These are phyloP conservation scores for Xanthoconium purpureum DNA, from an alignment of 768 basidiomycete species.

Conservation along the genomic window DNA sequence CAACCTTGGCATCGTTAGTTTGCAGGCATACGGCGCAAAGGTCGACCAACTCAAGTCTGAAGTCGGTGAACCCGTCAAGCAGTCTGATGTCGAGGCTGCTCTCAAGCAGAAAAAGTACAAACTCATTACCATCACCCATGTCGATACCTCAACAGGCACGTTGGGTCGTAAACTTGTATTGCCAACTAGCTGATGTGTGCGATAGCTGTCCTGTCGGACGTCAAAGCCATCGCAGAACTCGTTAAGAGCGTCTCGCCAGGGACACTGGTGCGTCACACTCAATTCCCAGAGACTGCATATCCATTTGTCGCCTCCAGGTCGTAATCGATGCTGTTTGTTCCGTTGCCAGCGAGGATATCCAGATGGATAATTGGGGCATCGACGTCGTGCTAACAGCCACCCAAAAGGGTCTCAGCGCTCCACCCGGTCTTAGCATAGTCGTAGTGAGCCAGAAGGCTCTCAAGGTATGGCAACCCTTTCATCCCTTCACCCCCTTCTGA, in stretches of 20 bases:
- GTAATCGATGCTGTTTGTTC: constrained; percentile 94
- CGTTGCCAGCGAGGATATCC: constrained; percentile 93
- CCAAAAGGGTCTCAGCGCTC: constrained; percentile 91
- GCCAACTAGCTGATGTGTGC: neutral
- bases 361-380: constrained; percentile 89
- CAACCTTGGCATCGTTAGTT: constrained; percentile 38
- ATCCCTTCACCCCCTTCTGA: neutral
- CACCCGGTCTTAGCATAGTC: constrained; percentile 89
- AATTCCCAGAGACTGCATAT: neutral
- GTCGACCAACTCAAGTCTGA: constrained; percentile 82
- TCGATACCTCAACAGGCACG: constrained; percentile 82
- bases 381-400: constrained; percentile 85
- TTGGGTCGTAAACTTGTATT: neutral
- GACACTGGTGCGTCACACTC: constrained; percentile 56
- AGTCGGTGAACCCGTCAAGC: constrained; percentile 71
- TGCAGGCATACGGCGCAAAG: constrained; percentile 84
- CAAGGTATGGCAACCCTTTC: constrained; percentile 36
- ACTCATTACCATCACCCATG: constrained; percentile 89
- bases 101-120: constrained; percentile 83
- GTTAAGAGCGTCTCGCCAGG: constrained; percentile 79
- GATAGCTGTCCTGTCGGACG: constrained; percentile 79
- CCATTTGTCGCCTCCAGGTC: constrained; percentile 42
- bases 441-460: constrained; percentile 80
- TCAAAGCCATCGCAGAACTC: constrained; percentile 68
- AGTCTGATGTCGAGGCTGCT: constrained; percentile 59